Evolutionary conservation across 768 basidiomycete genomes (phyloP), one percentile per base, ranked within the genome.

Genomic region (Serendipita vermifera): DNA sequence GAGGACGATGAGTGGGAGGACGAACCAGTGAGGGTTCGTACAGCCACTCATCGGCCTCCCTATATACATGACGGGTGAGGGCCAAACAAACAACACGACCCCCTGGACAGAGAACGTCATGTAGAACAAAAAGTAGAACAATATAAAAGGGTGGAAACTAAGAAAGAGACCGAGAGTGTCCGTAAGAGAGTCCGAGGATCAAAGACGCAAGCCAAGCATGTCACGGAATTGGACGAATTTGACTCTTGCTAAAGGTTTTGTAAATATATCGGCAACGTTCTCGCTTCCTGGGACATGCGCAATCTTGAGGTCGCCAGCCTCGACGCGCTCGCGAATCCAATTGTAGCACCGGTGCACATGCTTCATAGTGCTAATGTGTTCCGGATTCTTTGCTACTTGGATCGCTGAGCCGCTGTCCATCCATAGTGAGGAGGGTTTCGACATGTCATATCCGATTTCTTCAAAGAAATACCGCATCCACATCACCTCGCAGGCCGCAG

Each of bases 341-440:
- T 65, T 61, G 43, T 59, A 65, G 2, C 20, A 4, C 14, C 70
- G 58, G 38, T 70, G 65, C 20, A 71, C 63, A 32, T 70, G 69
- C 55, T 71, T 71, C 38, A 62, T 63, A 0, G 58, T 60, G 1
- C 63, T 65, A 64, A 68, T 66, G 51, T 64, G 60, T 15, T 66
- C 64, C 2, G 63, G 59, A 29, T 64, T 66, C 22, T 67, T 51
- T 0, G 66, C 62, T 29, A 72, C 62, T 3, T 60, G 57, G 15
- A 70, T 63, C 1, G 69, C 48, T 0, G 67, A 66, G 40, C 68
- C 68, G 54, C 72, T 73, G 66, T 74, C 73, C 38, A 64, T 64
- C 33, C 57, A 55, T 17, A 74, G 64, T 3, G 54, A 62, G 3
- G 66, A 40, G 65, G 22, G 68, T 2, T 5, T 14, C 7, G 17